Evolutionary conservation across 371 early-diverging fungal species (phyloP).

Genomic region (Apophysomyces sp.): DNA sequence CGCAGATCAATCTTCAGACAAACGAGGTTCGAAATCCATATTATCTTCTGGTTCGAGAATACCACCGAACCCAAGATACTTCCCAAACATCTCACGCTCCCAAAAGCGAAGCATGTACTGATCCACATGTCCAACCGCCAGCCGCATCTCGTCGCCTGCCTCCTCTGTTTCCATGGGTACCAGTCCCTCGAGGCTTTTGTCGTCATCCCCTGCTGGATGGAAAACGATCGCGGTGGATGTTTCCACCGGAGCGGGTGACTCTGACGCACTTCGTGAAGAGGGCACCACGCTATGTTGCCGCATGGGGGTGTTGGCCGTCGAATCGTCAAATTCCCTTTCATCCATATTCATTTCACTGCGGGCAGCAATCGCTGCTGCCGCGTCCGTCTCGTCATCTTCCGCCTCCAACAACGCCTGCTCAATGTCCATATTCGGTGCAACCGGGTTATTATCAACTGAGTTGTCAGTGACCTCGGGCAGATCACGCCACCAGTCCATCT

Average conservation of each 20-base stretch:
- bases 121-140: slow-evolving; percentile 65
- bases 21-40: background rate
- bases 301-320: slow-evolving; percentile 14
- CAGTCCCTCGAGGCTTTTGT: background rate
- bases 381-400: slow-evolving; percentile 71
- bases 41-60: slow-evolving; percentile 30
- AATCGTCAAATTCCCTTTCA: slow-evolving; percentile 62
- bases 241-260: slow-evolving; percentile 11
- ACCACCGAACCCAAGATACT: slow-evolving; percentile 64
- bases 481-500: slow-evolving; percentile 70
- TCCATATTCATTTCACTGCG: slow-evolving; percentile 69
- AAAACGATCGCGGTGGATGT: background rate
- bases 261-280: slow-evolving; percentile 8
- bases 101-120: slow-evolving; percentile 71
- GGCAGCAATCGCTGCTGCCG: slow-evolving; percentile 63
- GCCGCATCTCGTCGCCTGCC: slow-evolving; percentile 33
- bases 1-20: background rate
- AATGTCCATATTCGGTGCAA: slow-evolving; percentile 45
- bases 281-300: slow-evolving; percentile 12
- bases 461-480: slow-evolving; percentile 52
- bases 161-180: slow-evolving; percentile 7
- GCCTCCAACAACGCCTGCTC: slow-evolving; percentile 69
- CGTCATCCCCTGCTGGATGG: background rate
- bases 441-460: slow-evolving; percentile 16
- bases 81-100: slow-evolving; percentile 59